Evolutionary conservation across 2,329 filamentous ascomycete genomes (phyloP).

Genomic region (Talaromyces sp.): DNA sequence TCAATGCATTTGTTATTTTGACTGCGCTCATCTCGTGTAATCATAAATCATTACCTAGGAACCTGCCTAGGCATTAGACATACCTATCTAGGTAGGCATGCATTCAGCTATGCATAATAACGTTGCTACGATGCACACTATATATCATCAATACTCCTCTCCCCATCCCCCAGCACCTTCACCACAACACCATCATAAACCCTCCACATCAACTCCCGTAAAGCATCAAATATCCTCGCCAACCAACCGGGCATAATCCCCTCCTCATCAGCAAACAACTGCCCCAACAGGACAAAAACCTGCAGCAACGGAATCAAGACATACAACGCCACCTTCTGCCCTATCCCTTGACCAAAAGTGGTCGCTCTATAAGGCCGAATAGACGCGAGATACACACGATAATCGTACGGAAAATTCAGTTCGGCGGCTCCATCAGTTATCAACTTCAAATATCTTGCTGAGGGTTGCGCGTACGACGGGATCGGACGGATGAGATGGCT

Average conservation of each 20-base stretch:
- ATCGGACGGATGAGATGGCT: constrained; percentile 55
- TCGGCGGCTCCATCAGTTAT: constrained; percentile 74
- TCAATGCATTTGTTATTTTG: background rate
- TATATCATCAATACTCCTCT: constrained; percentile 47
- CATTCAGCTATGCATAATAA: background rate
- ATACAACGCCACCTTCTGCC: constrained; percentile 56
- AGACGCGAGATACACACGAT: constrained; percentile 65
- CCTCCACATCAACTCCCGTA: constrained; percentile 58
- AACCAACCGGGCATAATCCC: constrained; percentile 68
- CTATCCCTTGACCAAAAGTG: constrained; percentile 60
- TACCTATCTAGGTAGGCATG: background rate
- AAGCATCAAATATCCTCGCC: constrained; percentile 43
- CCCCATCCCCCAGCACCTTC: constrained; percentile 76
- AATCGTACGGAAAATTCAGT: constrained; percentile 72
- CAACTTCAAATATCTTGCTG: constrained; percentile 74
- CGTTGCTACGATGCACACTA: background rate
- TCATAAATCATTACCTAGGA: background rate
- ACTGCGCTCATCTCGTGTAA: background rate
- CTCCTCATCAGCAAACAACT: constrained; percentile 55
- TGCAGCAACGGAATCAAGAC: constrained; percentile 57
- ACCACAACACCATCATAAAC: constrained; percentile 62
- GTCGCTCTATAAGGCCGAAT: constrained; percentile 69
- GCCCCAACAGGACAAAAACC: constrained; percentile 44
- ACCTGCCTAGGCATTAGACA: background rate
- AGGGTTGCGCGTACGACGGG: constrained; percentile 72